phyloP scores from a whole-genome alignment of 768 basidiomycete genomes.

The Agaricus blazei region DNA sequence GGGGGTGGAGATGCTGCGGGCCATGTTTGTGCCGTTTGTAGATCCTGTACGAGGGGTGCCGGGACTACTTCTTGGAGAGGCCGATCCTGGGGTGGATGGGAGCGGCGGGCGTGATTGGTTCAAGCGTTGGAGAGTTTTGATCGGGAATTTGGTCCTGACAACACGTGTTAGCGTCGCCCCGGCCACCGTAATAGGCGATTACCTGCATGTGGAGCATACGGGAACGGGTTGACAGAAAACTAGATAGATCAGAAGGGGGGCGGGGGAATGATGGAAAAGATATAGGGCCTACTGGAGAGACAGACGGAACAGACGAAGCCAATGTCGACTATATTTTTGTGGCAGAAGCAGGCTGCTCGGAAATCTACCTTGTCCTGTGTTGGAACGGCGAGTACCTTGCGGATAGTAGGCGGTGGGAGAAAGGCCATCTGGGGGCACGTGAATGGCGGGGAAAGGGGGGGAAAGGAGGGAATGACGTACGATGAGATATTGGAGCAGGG shows the following conservation, averaged over 20 bases:
- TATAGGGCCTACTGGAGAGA: constrained; percentile 69
- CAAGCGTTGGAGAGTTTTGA: constrained; percentile 83
- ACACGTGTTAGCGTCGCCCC: constrained; percentile 1
- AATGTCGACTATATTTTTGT: constrained; percentile 93
- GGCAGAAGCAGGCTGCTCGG: constrained; percentile 97
- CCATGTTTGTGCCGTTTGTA: constrained; percentile 1
- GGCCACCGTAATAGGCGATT: constrained; percentile 24
- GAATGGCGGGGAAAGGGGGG: neutral
- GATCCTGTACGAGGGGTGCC: constrained; percentile 1
- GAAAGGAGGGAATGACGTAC: constrained; percentile 28
- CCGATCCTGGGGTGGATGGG: constrained; percentile 18
- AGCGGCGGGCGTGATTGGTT: constrained; percentile 37
- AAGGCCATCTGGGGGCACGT: constrained; percentile 68
- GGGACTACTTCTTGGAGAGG: constrained; percentile 4
- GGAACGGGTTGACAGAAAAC: constrained; percentile 94
- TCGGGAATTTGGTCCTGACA: constrained; percentile 87
- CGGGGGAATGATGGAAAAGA: neutral
- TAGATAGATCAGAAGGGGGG: constrained; percentile 22
- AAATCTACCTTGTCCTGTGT: constrained; percentile 96
- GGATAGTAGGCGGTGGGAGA: constrained; percentile 51
- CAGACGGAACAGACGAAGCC: constrained; percentile 99
- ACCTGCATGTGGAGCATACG: constrained; percentile 93
- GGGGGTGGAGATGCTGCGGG: constrained; percentile 3
- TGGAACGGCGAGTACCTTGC: constrained; percentile 75
- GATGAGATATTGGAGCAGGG: constrained; percentile 88